phyloP scores from a whole-genome alignment of 106 monocot genomes.

The Ottelia alismoides region DNA sequence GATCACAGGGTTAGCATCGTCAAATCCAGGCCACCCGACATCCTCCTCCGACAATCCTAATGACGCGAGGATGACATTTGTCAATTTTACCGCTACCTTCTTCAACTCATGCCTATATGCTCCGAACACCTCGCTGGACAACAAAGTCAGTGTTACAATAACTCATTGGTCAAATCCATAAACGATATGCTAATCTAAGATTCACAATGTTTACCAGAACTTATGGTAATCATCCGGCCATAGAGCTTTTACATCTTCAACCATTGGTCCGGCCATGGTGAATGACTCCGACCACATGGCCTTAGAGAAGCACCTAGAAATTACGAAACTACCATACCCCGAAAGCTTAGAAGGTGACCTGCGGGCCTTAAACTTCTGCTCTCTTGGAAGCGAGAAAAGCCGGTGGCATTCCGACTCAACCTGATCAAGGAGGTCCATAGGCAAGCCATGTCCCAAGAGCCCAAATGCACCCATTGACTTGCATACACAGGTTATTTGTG shows the following conservation, averaged over 20 bases:
- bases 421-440: slow-evolving; percentile 21
- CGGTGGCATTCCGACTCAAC: slow-evolving; percentile 34
- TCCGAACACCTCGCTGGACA: slow-evolving; percentile 9
- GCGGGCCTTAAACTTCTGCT: slow-evolving; percentile 48
- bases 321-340: slow-evolving; percentile 55
- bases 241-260: slow-evolving; percentile 31
- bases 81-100: slow-evolving; percentile 1
- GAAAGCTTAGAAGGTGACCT: slow-evolving; percentile 27
- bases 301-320: slow-evolving; percentile 79
- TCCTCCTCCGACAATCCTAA: slow-evolving; percentile 3
- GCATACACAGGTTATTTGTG: slow-evolving; percentile 31
- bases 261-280: slow-evolving; percentile 53
- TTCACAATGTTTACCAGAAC: slow-evolving; percentile 46
- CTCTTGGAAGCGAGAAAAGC: slow-evolving; percentile 45
- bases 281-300: slow-evolving; percentile 89
- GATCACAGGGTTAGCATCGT: slow-evolving; percentile 3
- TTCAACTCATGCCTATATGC: slow-evolving; percentile 10
- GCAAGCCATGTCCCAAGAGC: slow-evolving; percentile 38
- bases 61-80: slow-evolving; percentile 4
- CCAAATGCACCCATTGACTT: slow-evolving; percentile 63
- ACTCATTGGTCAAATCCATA: neutral
- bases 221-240: slow-evolving; percentile 35
- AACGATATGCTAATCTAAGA: neutral
- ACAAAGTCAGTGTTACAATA: neutral
- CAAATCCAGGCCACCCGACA: neutral